phyloP scores from a whole-genome alignment of 768 basidiomycete genomes.

The Lactarius akahatsu region DNA sequence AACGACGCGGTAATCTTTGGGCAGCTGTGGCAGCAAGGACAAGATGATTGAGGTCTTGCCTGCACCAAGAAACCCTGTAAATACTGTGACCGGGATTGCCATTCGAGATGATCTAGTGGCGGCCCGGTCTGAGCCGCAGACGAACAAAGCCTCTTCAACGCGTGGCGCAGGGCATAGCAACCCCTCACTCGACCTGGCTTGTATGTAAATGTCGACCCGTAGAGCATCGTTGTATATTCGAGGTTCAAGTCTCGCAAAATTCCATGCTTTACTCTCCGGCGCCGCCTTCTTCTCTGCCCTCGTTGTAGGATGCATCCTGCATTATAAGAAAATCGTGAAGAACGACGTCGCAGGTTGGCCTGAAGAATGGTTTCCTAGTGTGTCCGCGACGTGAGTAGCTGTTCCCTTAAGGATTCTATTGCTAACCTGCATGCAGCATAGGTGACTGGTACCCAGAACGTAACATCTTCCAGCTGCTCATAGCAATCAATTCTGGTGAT shows the following conservation, averaged over 20 bases:
- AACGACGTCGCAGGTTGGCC: conserved; percentile 82
- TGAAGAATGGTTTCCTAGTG: conserved; percentile 89
- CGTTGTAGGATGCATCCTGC: conserved; percentile 59
- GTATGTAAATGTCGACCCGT: not conserved
- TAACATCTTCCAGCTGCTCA: conserved; percentile 82
- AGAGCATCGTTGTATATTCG: conserved; percentile 34
- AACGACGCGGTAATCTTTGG: conserved; percentile 84
- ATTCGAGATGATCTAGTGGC: not conserved
- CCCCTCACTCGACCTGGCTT: not conserved
- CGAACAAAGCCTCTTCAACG: not conserved
- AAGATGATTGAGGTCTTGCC: conserved; percentile 83
- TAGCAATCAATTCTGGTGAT: conserved; percentile 77
- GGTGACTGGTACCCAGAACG: conserved; percentile 91
- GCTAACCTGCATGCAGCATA: conserved; percentile 48
- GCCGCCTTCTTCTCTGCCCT: conserved; percentile 67
- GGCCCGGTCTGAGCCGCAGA: not conserved
- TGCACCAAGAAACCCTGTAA: conserved; percentile 90
- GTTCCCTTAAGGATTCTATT: not conserved
- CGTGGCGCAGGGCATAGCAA: too few species aligned
- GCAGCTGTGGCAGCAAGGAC: conserved; percentile 76
- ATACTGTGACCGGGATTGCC: conserved; percentile 84
- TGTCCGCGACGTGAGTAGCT: conserved; percentile 69
- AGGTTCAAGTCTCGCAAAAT: conserved; percentile 56
- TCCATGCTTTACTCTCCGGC: conserved; percentile 65
- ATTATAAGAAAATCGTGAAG: conserved; percentile 83